Evolutionary conservation across 345 rosid species (phyloP).

Genomic region (Eucalyptus lansdowneana): DNA sequence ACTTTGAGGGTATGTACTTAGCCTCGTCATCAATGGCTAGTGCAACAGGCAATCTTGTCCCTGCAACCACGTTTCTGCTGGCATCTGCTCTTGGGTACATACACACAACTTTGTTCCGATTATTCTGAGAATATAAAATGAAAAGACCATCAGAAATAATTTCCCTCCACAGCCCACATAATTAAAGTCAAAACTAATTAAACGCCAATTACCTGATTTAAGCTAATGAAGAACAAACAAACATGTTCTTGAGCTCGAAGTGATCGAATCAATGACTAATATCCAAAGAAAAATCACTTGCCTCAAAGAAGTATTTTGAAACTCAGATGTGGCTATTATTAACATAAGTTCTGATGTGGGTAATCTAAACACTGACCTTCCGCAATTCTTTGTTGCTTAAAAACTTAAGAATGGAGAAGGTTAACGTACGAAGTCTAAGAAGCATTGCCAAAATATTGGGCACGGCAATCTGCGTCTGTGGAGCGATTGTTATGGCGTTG

Average conservation of each 20-base stretch:
- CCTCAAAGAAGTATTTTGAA: background rate
- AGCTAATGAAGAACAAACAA: background rate
- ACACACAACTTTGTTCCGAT: background rate
- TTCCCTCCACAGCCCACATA: background rate
- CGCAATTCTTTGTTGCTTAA: background rate
- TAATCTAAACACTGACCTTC: background rate
- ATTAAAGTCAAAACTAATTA: background rate
- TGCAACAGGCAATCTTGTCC: constrained; percentile 24
- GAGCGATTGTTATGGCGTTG: constrained; percentile 58
- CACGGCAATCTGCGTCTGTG: constrained; percentile 43
- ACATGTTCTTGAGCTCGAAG: background rate
- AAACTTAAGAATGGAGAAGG: constrained; percentile 41
- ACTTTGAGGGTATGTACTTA: constrained; percentile 21
- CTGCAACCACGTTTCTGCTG: constrained; percentile 28
- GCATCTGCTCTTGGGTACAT: constrained; percentile 16
- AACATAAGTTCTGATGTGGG: background rate
- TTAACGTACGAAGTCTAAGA: constrained; percentile 32
- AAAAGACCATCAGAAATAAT: background rate
- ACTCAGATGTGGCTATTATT: background rate
- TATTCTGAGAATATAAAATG: background rate
- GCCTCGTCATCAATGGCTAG: constrained; percentile 29
- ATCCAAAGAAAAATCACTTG: background rate
- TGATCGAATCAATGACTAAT: background rate
- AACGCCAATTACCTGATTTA: background rate
- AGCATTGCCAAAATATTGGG: constrained; percentile 57